Percentiles rank a stretch among this genome's conserved stretches.
Evolutionary conservation across 306 rosid species (phyloP).

Genomic region (Castanopsis chinensis): DNA sequence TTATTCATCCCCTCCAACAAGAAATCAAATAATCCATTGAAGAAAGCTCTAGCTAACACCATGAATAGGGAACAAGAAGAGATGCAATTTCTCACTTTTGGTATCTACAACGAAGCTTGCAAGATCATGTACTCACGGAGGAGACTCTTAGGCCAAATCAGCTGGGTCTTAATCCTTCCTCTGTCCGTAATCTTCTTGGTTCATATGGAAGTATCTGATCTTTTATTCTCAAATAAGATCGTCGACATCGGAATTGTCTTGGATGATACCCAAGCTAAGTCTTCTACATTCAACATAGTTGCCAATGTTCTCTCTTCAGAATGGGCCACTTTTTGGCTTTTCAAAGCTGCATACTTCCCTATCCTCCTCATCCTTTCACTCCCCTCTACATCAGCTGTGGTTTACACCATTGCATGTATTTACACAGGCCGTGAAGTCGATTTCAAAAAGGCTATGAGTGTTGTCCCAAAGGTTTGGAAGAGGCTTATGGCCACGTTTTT

Average conservation of each 20-base stretch:
- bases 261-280: background rate
- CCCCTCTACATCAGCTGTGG: constrained; percentile 72
- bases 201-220: constrained; percentile 45
- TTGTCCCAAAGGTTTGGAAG: constrained; percentile 72
- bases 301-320: constrained; percentile 36
- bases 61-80: constrained; percentile 79
- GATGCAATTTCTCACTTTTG: constrained; percentile 53
- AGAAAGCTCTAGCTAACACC: background rate
- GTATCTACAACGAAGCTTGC: constrained; percentile 53
- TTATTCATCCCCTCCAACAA: background rate
- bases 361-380: constrained; percentile 39
- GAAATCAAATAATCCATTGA: background rate
- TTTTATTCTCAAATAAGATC: constrained; percentile 42
- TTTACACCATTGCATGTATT: constrained; percentile 64
- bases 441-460: constrained; percentile 47
- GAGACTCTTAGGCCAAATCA: constrained; percentile 58
- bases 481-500: constrained; percentile 59
- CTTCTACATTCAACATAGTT: constrained; percentile 32
- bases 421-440: constrained; percentile 44
- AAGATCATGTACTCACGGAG: constrained; percentile 44
- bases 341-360: constrained; percentile 43
- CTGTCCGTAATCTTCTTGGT: constrained; percentile 52
- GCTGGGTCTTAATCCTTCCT: constrained; percentile 61
- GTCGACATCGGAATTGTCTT: constrained; percentile 3
- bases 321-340: constrained; percentile 30